phyloP scores from a whole-genome alignment of 352 stramenopile species.

The Globisporangium takayamanum region DNA sequence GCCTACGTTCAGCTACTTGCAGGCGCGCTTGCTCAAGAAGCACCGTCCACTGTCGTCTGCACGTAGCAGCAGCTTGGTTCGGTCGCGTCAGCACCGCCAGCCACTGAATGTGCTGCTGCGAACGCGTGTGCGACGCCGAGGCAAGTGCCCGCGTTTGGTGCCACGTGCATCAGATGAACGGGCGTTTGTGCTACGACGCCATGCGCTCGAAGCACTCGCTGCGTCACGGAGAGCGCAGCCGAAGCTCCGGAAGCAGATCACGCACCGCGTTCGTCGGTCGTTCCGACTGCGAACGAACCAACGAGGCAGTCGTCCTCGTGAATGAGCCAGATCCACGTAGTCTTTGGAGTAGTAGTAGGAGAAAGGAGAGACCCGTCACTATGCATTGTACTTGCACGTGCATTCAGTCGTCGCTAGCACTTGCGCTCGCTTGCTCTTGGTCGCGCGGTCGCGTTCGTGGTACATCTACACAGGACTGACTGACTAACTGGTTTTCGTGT shows the following conservation, averaged over 20 bases:
- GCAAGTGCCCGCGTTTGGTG: not conserved
- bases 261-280: not conserved
- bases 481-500: not conserved
- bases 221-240: not conserved
- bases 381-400: too few species aligned
- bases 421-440: too few species aligned
- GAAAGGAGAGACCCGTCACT: too few species aligned
- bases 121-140: not conserved
- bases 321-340: too few species aligned
- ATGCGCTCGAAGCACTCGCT: slow-evolving; percentile 1
- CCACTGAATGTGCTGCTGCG: slow-evolving; percentile 6
- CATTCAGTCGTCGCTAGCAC: too few species aligned
- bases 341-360: too few species aligned
- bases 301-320: too few species aligned
- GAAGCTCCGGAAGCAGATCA: not conserved
- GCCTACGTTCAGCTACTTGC: slow-evolving; percentile 18
- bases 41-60: slow-evolving; percentile 15
- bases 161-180: not conserved
- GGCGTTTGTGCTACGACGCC: too few species aligned
- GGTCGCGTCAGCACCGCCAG: slow-evolving; percentile 3
- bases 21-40: slow-evolving; percentile 13
- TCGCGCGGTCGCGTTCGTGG: not conserved
- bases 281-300: too few species aligned
- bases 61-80: slow-evolving; percentile 15
- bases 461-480: not conserved